Base-by-base conservation (phyloP, 1,284 basidiomycete species). In the Ustilago shanxiensis region DNA sequence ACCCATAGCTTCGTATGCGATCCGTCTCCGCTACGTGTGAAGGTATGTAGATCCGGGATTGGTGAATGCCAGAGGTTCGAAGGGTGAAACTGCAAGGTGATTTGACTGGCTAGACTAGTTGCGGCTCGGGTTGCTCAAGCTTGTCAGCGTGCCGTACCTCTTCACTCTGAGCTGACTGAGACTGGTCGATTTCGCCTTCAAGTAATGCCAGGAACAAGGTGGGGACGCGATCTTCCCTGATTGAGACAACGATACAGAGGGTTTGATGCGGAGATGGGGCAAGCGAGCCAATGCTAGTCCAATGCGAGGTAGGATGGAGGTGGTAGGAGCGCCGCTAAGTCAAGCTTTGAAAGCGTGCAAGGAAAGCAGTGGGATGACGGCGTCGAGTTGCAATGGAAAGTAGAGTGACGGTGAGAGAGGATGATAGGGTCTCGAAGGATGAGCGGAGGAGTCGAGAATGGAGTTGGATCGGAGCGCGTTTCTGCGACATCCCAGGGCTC, bases 1-100 rank as follows among this genome's bases (percentile, higher is more conserved):
- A 73, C 83, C 83, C 83, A 84, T 84, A 39, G 56, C 44, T 66
- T 44, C 33, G 28, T 31, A 31, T 26, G 41, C 35, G 33, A 37
- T 39, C 24, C 39, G 50, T 45, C 47, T 45, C 29, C 49, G 31
- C 50, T 63, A 28, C 24, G 53, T 24, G 47, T 56, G 57, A 45
- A 22, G 26, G 26, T 58, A 49, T 37, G 3, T 37, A 14, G 8
- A 3, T 16, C 35, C 7, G 14, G 8, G 35, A 37, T 24, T n/a
- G 41, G 8, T 44, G 41, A 44, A 44, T 14, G 41, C 20, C 1
- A 44, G 41, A 20, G n/a, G 3, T n/a, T 7, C 11, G 7, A 16
- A 44, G 20, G 41, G 20, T 44, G 41, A 9, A 44, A 11, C 5
- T 44, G n/a, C 41, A 11, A 44, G 41, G n/a, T 1, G 41, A 16